Conservation (phyloP, 2,329 filamentous ascomycete genomes). For the Raffaelea albimanens region DNA sequence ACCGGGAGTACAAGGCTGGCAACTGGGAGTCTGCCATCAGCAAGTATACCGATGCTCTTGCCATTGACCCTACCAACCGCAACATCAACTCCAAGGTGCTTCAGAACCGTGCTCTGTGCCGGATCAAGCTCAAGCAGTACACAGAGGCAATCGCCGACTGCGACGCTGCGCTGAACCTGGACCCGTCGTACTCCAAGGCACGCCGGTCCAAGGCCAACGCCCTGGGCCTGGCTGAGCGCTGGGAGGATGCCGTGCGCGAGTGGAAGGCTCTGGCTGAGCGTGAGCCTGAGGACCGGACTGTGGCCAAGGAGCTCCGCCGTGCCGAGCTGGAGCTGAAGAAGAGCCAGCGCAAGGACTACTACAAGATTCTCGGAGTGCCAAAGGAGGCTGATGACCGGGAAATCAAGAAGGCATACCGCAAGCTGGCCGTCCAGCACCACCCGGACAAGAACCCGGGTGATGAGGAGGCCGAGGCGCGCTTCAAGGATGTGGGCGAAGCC, state of each 20-base stretch:
- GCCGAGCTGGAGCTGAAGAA: slow-evolving; percentile 97
- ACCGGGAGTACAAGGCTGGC: slow-evolving; percentile 78
- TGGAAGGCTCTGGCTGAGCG: slow-evolving; percentile 78
- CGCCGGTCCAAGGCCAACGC: slow-evolving; percentile 92
- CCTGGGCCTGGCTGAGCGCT: slow-evolving; percentile 72
- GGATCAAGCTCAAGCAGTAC: slow-evolving; percentile 75
- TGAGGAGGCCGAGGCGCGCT: slow-evolving; percentile 72
- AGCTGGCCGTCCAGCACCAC: slow-evolving; percentile 86
- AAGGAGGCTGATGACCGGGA: slow-evolving; percentile 77
- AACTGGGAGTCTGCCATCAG: slow-evolving; percentile 73
- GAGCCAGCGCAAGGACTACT: slow-evolving; percentile 94
- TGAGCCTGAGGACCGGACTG: slow-evolving; percentile 70
- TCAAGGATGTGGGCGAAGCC: slow-evolving; percentile 96
- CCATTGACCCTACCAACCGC: slow-evolving; percentile 80
- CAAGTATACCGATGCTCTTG: slow-evolving; percentile 73
- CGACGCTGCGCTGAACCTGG: slow-evolving; percentile 71
- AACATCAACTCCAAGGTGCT: slow-evolving; percentile 90
- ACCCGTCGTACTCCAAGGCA: slow-evolving; percentile 80
- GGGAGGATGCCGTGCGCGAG: slow-evolving; percentile 85
- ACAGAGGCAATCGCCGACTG: slow-evolving; percentile 76
- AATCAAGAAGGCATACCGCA: slow-evolving; percentile 96
- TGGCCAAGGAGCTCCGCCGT: slow-evolving; percentile 76
- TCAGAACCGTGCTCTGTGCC: slow-evolving; percentile 84
- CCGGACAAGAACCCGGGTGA: slow-evolving; percentile 96
- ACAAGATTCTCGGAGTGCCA: slow-evolving; percentile 85